Evolutionary conservation across 2,329 filamentous ascomycete species (phyloP), one percentile per base, ranked within the genome.

Genomic region (Exophiala mesophila): DNA sequence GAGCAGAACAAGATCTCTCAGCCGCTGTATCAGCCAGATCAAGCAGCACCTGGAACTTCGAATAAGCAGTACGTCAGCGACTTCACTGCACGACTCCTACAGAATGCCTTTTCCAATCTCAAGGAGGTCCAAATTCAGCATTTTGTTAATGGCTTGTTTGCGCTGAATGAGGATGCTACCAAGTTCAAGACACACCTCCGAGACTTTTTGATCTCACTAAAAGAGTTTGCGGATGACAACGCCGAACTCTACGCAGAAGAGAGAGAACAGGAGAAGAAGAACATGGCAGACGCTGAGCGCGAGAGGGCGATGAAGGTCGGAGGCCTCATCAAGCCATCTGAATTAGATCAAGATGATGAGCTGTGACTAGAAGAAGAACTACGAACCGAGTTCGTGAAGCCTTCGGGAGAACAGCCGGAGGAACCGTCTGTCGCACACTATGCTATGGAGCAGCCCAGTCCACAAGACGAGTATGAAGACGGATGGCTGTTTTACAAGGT

Each of bases 191-290:
- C 95, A 41, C 88, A 94, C 59, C 73, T 98, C 39, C 88, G 92
- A 54, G 92, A 98, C 68, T 98, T 98, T 78, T 71, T 98, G 55
- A 94, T 98, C 58, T 94, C 89, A 16, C 74, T 98, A 55, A 95
- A 96, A 69, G 94, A 98, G 67, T 98, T 97, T 59, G 82, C 88
- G 1, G 92, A 87, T 39, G 92, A 98, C 67, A 96, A 97, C 57
- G 80, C 90, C 1, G 92, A 98, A 61, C 76, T 98, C 7, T 98
- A 85, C 66, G 81, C 85, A 3, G 89, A 95, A 45, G 92, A 98
- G 65, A 88, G 94, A 65, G 92, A 98, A 66, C 85, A 94, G 64
- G 88, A 88, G 52, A 83, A 90, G 48, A 81, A 80, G 53, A 86
- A 90, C 56, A 86, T 85, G 34, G 88, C 89, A 64, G 82, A 84